Conservation (phyloP, 106 monocot genomes). For the Phalaenopsis aphrodite region DNA sequence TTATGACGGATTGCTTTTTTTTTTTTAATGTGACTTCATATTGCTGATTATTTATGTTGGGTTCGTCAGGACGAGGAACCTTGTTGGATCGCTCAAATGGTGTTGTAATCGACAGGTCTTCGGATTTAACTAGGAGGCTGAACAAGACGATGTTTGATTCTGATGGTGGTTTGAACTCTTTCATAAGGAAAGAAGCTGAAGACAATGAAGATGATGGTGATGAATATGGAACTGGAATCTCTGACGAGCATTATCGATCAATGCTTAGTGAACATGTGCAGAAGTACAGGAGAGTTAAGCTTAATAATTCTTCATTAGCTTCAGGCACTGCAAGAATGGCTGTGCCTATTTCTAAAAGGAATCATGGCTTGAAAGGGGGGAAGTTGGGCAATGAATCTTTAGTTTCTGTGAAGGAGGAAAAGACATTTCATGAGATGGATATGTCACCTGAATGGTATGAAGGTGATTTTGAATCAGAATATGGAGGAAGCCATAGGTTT, state of each 20-base stretch:
- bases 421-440: conserved; percentile 19
- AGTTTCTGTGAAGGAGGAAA: conserved; percentile 39
- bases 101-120: conserved; percentile 19
- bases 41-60: background rate
- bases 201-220: conserved; percentile 49
- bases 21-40: background rate
- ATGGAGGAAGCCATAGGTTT: conserved; percentile 31
- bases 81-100: conserved; percentile 53
- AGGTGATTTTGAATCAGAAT: conserved; percentile 29
- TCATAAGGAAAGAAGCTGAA: conserved; percentile 29
- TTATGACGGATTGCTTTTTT: background rate
- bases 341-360: conserved; percentile 24
- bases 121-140: conserved; percentile 28
- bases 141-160: conserved; percentile 29
- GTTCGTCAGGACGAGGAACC: conserved; percentile 32
- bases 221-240: conserved; percentile 39
- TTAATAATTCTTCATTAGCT: conserved; percentile 30
- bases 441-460: conserved; percentile 42
- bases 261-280: conserved; percentile 89
- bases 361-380: conserved; percentile 23
- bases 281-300: conserved; percentile 46
- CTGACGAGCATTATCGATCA: conserved; percentile 73
- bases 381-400: conserved; percentile 27
- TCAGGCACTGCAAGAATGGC: conserved; percentile 13
- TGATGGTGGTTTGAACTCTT: conserved; percentile 35